Conservation (phyloP, 2,329 filamentous ascomycete species). For the Raffaelea ambrosiae region DNA sequence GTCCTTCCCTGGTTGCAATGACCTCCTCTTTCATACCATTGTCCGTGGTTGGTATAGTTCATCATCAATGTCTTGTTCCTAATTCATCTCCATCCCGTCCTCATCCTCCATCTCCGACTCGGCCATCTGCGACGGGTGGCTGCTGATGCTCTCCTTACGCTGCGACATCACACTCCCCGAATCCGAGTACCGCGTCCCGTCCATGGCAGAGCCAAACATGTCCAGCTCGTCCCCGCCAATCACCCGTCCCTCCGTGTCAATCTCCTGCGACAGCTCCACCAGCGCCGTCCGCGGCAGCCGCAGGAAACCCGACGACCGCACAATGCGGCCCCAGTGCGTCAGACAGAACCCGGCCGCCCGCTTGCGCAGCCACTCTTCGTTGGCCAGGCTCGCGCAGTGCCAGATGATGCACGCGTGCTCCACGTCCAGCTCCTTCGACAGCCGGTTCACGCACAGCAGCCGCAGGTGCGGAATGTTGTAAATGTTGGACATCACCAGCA, state of each 20-base stretch:
- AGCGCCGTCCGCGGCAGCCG: slow-evolving; percentile 69
- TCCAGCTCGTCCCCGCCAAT: slow-evolving; percentile 78
- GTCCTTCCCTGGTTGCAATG: no score
- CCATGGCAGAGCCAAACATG: slow-evolving; percentile 39
- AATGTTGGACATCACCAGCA: slow-evolving; percentile 95
- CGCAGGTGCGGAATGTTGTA: slow-evolving; percentile 95
- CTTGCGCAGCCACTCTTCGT: slow-evolving; percentile 87
- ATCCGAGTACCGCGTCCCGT: slow-evolving; percentile 36
- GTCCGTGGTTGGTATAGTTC: background rate
- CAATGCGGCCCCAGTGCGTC: slow-evolving; percentile 89
- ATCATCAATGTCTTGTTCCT: background rate
- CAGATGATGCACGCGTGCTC: slow-evolving; percentile 93
- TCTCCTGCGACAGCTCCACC: slow-evolving; percentile 86
- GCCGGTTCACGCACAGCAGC: slow-evolving; percentile 80
- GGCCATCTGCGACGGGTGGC: slow-evolving; percentile 47
- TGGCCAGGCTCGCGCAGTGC: slow-evolving; percentile 84
- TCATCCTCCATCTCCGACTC: slow-evolving; percentile 40
- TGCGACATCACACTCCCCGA: slow-evolving; percentile 24
- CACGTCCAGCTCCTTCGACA: slow-evolving; percentile 85
- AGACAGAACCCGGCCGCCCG: slow-evolving; percentile 84
- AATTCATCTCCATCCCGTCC: slow-evolving; percentile 15
- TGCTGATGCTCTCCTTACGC: slow-evolving; percentile 53
- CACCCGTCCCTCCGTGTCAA: slow-evolving; percentile 86
- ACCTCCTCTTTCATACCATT: background rate
- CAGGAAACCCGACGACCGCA: slow-evolving; percentile 80